These are phyloP conservation scores for Trametes gibbosa DNA, from an alignment of 768 basidiomycete species.

Conservation along the genomic window DNA sequence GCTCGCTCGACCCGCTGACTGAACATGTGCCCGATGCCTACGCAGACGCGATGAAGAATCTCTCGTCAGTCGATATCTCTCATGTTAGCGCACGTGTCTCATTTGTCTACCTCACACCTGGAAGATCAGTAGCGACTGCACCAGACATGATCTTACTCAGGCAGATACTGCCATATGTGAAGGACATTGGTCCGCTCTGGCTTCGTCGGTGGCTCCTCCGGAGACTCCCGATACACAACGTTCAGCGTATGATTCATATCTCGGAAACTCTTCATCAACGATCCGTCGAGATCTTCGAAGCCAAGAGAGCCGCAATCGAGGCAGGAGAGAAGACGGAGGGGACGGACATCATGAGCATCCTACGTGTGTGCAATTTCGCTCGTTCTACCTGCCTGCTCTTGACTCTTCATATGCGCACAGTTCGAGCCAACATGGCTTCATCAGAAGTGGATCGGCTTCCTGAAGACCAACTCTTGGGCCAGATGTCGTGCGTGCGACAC, in stretches of 20 bases:
- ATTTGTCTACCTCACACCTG: no score
- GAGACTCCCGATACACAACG: conserved; percentile 34
- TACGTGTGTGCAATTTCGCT: conserved; percentile 29
- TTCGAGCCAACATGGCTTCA: conserved; percentile 38
- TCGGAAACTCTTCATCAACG: conserved; percentile 45
- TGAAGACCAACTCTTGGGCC: conserved; percentile 38
- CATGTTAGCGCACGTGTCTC: no score
- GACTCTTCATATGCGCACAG: no score
- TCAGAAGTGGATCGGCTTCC: conserved; percentile 19
- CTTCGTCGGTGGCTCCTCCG: conserved; percentile 43
- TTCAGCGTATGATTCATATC: conserved; percentile 43
- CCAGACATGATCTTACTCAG: conserved; percentile 34
- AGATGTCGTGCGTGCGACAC: conserved; percentile 27
- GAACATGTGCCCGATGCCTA: background rate
- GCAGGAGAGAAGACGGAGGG: conserved; percentile 26
- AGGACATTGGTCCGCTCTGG: conserved; percentile 37
- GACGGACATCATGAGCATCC: conserved; percentile 45
- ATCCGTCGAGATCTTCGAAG: conserved; percentile 37
- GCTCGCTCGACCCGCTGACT: background rate
- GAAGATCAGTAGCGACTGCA: background rate
- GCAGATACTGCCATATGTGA: conserved; percentile 43
- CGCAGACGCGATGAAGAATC: conserved; percentile 18
- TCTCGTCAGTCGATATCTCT: conserved; percentile 25
- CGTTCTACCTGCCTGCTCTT: no score
- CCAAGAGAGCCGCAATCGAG: conserved; percentile 33